Evolutionary conservation across 2,329 filamentous ascomycete species (phyloP), one percentile per base, ranked within the genome.

Genomic region (Monilinia vaccinii-corymbosi): DNA sequence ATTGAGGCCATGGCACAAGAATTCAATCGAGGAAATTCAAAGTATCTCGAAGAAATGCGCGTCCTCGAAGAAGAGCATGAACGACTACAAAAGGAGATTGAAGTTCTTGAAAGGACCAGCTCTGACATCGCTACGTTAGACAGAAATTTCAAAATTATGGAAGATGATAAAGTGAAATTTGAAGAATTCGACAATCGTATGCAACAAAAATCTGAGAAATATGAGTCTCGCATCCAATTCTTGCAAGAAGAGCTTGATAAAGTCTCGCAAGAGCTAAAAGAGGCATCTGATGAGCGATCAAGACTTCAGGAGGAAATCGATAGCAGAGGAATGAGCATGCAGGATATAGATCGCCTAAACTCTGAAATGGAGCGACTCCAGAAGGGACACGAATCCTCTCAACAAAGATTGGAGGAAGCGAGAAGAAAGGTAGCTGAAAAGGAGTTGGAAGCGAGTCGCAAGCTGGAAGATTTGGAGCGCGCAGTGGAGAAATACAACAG

Each of bases 271-370:
- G 91, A 96, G 68, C 77, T 96, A 38, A 81, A 83, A 61, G 88
- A 90, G 68, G 88, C 88, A 0, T 92, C 97, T 65, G 85, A 88
- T 18, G 94, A 99, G 73, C 85, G 91, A 63, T 77, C 84, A 46
- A 81, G 81, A 34, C 80, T 99, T 11, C 93, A 97, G 72, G 85
- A 87, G 61, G 86, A 88, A 34, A 91, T 99, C 32, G 94, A 97
- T 73, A 86, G 88, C 67, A 91, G 96, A 71, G 94, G 94, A 2
- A 92, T 99, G 72, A 95, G 91, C 69, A 95, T 97, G 75, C 89
- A 94, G 75, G 94, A 99, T 81, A 97, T 99, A 71, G 94, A 99
- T 80, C 91, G 94, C 73, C 97, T 99, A 93, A 96, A 91, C 67
- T 87, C 89, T 40, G 94, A 99, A 73, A 86, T 92, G 57, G 94